phyloP scores from a whole-genome alignment of 257 asterid species.

The Perilla frutescens region DNA sequence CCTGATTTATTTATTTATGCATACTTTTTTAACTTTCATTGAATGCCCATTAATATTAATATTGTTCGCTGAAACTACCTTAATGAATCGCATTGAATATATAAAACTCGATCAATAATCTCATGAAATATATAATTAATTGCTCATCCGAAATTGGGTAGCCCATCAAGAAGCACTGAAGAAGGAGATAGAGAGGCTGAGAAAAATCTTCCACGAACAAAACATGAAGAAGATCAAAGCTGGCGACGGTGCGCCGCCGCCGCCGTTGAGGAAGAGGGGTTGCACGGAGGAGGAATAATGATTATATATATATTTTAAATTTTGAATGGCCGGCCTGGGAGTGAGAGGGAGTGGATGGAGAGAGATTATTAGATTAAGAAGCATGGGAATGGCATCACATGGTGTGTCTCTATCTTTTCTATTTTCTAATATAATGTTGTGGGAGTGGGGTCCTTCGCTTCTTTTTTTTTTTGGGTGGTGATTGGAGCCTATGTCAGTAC shows the following conservation, averaged over 20 bases:
- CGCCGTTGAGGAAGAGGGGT: constrained; percentile 37
- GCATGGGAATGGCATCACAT: constrained; percentile 35
- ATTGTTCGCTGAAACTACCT: not conserved
- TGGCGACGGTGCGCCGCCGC: not conserved
- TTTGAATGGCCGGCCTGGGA: not conserved
- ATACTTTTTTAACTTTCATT: not conserved
- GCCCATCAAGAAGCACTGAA: constrained; percentile 92
- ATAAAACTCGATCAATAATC: too few species aligned
- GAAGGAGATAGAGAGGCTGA: constrained; percentile 77
- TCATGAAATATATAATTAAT: too few species aligned
- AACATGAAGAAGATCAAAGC: constrained; percentile 55
- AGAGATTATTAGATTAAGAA: too few species aligned
- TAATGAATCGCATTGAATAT: not conserved
- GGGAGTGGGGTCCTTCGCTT: not conserved
- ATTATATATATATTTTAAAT: not conserved
- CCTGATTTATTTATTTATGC: too few species aligned
- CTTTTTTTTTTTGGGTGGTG: not conserved
- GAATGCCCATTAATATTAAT: not conserved
- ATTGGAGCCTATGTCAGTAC: not conserved
- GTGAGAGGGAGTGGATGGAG: not conserved
- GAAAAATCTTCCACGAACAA: constrained; percentile 71
- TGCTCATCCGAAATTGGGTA: constrained; percentile 22
- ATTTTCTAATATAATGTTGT: not conserved
- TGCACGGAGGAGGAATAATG: constrained; percentile 40
- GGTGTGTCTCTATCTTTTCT: constrained; percentile 35